Percentiles rank a stretch among this genome's conserved stretches.
These are phyloP conservation scores for Penicillium italicum DNA, from an alignment of 2,329 filamentous ascomycete species.

Conservation along the genomic window DNA sequence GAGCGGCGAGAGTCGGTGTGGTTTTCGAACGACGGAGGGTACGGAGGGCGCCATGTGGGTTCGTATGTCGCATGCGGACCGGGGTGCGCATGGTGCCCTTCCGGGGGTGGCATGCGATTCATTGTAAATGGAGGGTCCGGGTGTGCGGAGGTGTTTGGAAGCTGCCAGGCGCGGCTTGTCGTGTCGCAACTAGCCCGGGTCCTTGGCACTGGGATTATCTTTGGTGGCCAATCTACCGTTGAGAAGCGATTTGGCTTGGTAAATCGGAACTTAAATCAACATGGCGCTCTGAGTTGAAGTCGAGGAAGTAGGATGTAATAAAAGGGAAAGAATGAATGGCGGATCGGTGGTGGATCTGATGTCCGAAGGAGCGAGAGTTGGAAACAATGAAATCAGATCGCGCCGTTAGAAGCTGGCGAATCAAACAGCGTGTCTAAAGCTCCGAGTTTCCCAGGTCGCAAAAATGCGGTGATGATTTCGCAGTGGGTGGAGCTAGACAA, in stretches of 20 bases:
- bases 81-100: constrained; percentile 29
- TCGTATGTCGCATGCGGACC: constrained; percentile 31
- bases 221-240: background rate
- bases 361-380: background rate
- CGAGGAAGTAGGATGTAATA: background rate
- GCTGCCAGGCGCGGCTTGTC: background rate
- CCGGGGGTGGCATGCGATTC: constrained; percentile 33
- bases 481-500: constrained; percentile 19
- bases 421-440: constrained; percentile 2
- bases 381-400: constrained; percentile 15
- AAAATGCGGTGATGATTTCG: constrained; percentile 17
- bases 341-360: background rate
- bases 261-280: background rate
- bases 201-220: background rate
- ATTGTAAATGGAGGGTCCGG: constrained; percentile 12
- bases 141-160: background rate
- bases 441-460: constrained; percentile 9
- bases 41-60: constrained; percentile 30
- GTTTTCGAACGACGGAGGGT: constrained; percentile 29
- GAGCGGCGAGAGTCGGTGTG: constrained; percentile 31
- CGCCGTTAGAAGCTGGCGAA: constrained; percentile 1
- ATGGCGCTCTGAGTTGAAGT: background rate
- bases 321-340: background rate
- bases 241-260: background rate
- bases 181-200: background rate